Evolutionary conservation across 495 filamentous ascomycete species (phyloP), one percentile per base, ranked within the genome.

Genomic region (Aspergillus panamensis): DNA sequence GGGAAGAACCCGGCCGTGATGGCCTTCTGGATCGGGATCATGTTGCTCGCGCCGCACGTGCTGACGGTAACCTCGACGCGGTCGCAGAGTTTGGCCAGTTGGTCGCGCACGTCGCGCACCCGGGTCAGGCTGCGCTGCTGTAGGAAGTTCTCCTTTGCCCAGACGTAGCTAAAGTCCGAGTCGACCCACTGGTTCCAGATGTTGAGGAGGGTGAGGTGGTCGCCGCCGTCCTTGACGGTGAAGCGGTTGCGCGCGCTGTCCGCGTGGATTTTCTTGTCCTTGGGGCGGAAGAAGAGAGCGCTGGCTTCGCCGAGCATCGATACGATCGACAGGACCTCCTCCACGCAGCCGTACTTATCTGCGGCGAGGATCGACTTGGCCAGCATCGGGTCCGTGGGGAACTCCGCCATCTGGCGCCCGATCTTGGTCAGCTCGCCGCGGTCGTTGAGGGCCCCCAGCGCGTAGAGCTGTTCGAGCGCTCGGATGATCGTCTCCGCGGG

Each of bases 181-280:
- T 98, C 95, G 19, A 95, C 89, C 91, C 92, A 97, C 71, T 96
- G 88, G 70, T 96, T 96, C 87, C 86, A 98, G 67, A 98, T 88
- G 64, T 96, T 96, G n/a, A 98, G 82, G 0, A 93, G 81, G 0
- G 91, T 92, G 12, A 92, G 71, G 66, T 96, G 90, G 72, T 98
- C 94, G 42, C 94, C 94, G 48, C 94, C 94, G 55, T 95, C 92
- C 62, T 91, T 91, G 62, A 92, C 76, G 0, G 94, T 96, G 75
- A 97, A 97, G 3, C 95, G 83, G 31, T 87, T 85, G n/a, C 93
- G 86, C 4, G 94, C 94, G 62, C 88, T 88, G 69, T 97, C 94
- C 20, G 94, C 95, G 68, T 96, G 89, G 47, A 97, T 87, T 65
- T 96, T 96, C 77, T 97, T 96, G 74, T 98, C 93, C 70, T 96